Conservation (phyloP, 768 basidiomycete genomes). For the Chiua virens region DNA sequence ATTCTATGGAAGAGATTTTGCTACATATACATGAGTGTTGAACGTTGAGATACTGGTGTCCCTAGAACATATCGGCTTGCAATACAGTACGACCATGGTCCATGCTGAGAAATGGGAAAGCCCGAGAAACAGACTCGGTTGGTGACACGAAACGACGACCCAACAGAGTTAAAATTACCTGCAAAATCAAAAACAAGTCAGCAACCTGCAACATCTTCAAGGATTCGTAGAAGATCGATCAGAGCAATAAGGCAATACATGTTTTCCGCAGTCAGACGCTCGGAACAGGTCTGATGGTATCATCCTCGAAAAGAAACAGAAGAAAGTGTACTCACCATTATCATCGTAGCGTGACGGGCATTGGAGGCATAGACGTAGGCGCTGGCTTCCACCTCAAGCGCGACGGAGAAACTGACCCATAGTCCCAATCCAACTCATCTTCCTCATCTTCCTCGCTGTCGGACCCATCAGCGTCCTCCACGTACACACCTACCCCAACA, state of each 20-base stretch:
- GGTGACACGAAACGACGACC: too few relatives aligned
- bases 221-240: constrained; percentile 6
- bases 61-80: not conserved
- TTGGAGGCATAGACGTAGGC: constrained; percentile 60
- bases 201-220: not conserved
- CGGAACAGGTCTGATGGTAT: constrained; percentile 82
- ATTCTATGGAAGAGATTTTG: not conserved
- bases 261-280: constrained; percentile 55
- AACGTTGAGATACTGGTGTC: not conserved
- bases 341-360: constrained; percentile 27
- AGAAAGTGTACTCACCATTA: constrained; percentile 24
- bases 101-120: constrained; percentile 3
- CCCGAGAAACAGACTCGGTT: too few relatives aligned
- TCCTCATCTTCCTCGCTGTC: constrained; percentile 29
- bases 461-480: constrained; percentile 64
- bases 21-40: constrained; percentile 13
- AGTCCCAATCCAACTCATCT: constrained; percentile 56
- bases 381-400: constrained; percentile 49
- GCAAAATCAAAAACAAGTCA: constrained; percentile 4
- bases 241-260: constrained; percentile 60
- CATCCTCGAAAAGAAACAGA: constrained; percentile 44
- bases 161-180: constrained; percentile 3
- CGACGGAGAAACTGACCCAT: constrained; percentile 48
- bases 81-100: constrained; percentile 16
- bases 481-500: constrained; percentile 73